Base-by-base conservation (phyloP, 2,329 filamentous ascomycete genomes). In the Didymellaceae sp. region DNA sequence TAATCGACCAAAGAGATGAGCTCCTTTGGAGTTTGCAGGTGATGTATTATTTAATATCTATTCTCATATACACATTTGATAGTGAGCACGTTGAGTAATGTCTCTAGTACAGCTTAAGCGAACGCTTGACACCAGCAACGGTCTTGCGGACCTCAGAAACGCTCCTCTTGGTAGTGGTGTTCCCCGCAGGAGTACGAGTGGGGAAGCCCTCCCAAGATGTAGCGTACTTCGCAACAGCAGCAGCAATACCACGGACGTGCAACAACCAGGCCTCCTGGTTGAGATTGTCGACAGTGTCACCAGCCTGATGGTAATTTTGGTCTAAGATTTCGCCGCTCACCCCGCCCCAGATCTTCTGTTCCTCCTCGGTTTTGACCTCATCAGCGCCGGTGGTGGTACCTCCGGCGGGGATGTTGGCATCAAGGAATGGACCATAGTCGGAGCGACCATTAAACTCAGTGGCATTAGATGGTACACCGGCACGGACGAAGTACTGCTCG, bases 311-410 rank as follows among this genome's bases (percentile, higher is more conserved):
- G 55, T 76, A 75, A 50, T 74, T 70, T 4, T 55, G 61, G 48
- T 21, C 57, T 0, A 61, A 21, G 7, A 62, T 57, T 0, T 66
- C 63, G 5, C 69, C 70, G 1, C 64, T 71, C 13, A 40, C 39
- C 2, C 73, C 71, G 16, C 73, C 72, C 56, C 69, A 75, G 52
- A 62, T 49, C 32, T 43, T 61, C 11, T 58, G 69, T 52, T 74
- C 65, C 32, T 66, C 68, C 30, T 56, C 62, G 2, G 71, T 75
- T 63, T 75, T 75, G 52, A 72, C 55, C 21, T 68, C 59, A 34
- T 74, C 72, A 4, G 71, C 72, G 5, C 74, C 74, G 3, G 73
- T 74, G 28, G 67, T 68, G 4, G 67, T 65, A 11, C 73, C 72
- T 6, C 73, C 72, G 2, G 65, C 59, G 2, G 73, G 66, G 32